Evolutionary conservation across 2,329 filamentous ascomycete genomes (phyloP), one percentile per base, ranked within the genome.

Genomic region (Chaetomium olivaceum): DNA sequence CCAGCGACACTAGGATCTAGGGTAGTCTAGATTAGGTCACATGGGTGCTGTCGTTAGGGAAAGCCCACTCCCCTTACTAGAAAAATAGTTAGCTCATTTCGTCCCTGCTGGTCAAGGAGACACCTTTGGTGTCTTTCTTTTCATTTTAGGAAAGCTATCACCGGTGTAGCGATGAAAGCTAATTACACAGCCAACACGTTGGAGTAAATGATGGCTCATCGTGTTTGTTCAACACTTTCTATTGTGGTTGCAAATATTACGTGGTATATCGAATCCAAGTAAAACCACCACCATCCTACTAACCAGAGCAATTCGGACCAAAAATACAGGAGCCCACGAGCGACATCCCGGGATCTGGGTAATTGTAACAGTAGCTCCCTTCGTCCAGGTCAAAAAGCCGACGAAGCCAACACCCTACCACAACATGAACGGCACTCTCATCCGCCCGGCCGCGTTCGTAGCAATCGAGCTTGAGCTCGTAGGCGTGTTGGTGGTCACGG

Each of bases 391-490:
- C 4, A n/a, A 9, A 5, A 8, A 46, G 19, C 7, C 39, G 19
- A 25, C n/a, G 19, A 21, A 16, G 33, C 31, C n/a, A 19, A 19
- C 25, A 4, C 21, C 33, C 39, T 56, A 64, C 62, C 56, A 64
- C 14, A 64, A 19, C 23, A 55, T 12, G 27, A 61, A 61, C 54
- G 65, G 65, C n/a, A 50, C 43, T 8, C 43, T 52, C 36, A 58
- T 29, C 52, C 58, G 63, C 16, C 57, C 58, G 14, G 61, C 65
- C 11, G 52, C 58, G 33, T 55, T 55, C 7, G 23, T 48, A 8
- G 57, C 61, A n/a, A 36, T 48, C 1, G 55, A n/a, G 7, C 21
- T 56, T 3, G 55, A 27, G 57, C n/a, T 39, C 9, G 60, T 60
- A 2, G 50, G 56, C 55, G 23, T 14, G 2, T 11, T 23, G 21